Conservation (phyloP, 805 yeast species). For the Schwanniomyces yamadae region DNA sequence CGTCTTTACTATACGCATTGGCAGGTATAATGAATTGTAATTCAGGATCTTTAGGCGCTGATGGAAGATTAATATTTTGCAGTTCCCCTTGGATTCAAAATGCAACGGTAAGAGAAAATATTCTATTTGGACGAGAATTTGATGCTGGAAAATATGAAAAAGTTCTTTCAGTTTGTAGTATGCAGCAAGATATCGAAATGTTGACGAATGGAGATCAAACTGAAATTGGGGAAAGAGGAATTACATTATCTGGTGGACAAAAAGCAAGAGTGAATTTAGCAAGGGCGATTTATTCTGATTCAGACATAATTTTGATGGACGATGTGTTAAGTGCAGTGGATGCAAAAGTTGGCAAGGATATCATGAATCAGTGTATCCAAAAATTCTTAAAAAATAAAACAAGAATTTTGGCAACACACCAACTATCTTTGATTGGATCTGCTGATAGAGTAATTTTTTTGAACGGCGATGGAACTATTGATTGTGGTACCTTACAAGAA, state of each 20-base stretch:
- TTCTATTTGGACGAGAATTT: constrained; percentile 59
- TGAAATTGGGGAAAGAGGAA: constrained; percentile 81
- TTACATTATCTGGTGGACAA: constrained; percentile 84
- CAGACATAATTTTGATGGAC: constrained; percentile 67
- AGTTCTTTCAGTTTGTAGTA: constrained; percentile 62
- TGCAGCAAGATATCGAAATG: constrained; percentile 59
- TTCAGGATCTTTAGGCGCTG: constrained; percentile 48
- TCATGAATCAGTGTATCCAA: constrained; percentile 63
- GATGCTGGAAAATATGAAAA: constrained; percentile 49
- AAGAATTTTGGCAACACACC: constrained; percentile 78
- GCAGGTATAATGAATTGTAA: constrained; percentile 64
- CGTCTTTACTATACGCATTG: constrained; percentile 66
- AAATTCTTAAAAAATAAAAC: constrained; percentile 60
- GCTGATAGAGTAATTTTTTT: constrained; percentile 71
- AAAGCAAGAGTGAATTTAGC: constrained; percentile 78
- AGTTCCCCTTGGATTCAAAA: constrained; percentile 84
- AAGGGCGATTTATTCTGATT: constrained; percentile 67
- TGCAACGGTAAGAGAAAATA: constrained; percentile 71
- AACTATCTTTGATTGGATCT: constrained; percentile 61
- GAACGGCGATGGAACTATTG: constrained; percentile 58
- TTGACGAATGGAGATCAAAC: constrained; percentile 73
- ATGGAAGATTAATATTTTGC: constrained; percentile 51
- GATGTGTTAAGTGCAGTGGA: constrained; percentile 83
- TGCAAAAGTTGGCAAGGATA: constrained; percentile 78
- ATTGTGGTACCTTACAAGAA: constrained; percentile 59